phyloP scores from a whole-genome alignment of 1,284 basidiomycete genomes.

The Heterobasidion occidentale region DNA sequence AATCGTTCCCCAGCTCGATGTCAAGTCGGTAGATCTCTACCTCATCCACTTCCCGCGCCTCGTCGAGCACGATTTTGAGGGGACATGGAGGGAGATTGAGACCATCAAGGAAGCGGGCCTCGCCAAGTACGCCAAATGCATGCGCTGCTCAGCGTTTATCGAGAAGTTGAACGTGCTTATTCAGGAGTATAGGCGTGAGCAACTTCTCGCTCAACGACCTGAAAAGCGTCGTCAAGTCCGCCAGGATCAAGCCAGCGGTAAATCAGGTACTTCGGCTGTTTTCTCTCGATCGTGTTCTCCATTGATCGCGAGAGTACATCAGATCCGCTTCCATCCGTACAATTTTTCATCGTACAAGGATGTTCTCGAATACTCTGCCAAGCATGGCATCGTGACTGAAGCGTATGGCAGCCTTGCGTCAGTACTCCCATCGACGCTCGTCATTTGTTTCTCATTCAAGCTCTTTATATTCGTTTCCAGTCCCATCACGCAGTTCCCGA shows the following conservation, averaged over 20 bases:
- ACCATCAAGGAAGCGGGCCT: slow-evolving; percentile 46
- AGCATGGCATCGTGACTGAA: slow-evolving; percentile 59
- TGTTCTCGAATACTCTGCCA: slow-evolving; percentile 46
- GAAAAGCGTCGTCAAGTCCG: slow-evolving; percentile 43
- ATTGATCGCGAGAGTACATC: neutral
- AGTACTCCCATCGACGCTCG: slow-evolving; percentile 10
- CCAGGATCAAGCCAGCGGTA: slow-evolving; percentile 56
- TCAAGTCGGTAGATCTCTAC: slow-evolving; percentile 67
- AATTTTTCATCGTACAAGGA: slow-evolving; percentile 48
- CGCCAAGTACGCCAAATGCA: slow-evolving; percentile 34
- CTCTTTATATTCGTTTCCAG: slow-evolving; percentile 19
- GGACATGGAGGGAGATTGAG: slow-evolving; percentile 58
- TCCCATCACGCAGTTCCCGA: slow-evolving; percentile 53
- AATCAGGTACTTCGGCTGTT: slow-evolving; percentile 32
- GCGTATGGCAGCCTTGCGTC: slow-evolving; percentile 63
- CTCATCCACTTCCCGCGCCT: slow-evolving; percentile 52
- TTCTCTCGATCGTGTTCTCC: neutral
- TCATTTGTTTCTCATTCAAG: neutral
- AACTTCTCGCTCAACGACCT: slow-evolving; percentile 59
- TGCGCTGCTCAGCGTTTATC: neutral
- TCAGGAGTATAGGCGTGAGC: slow-evolving; percentile 69
- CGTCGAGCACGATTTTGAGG: slow-evolving; percentile 37
- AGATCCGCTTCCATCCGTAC: slow-evolving; percentile 67
- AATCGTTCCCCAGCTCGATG: slow-evolving; percentile 36
- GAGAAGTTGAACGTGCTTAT: too few species aligned